Percentiles rank a stretch among this genome's conserved stretches.
These are phyloP conservation scores for Botrytis squamosa DNA, from an alignment of 2,329 filamentous ascomycete species.

Conservation along the genomic window DNA sequence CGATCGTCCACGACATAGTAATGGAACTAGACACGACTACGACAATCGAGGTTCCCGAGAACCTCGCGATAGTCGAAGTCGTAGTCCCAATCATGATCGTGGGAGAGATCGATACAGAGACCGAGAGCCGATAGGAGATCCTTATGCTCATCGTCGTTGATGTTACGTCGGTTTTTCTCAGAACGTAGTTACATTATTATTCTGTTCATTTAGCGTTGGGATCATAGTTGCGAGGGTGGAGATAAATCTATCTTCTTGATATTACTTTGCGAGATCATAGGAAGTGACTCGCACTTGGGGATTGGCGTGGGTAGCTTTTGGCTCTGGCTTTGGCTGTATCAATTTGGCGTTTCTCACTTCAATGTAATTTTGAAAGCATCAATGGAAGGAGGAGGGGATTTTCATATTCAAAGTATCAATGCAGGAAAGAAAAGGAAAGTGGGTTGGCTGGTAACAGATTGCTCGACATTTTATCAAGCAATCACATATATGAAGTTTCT, in stretches of 20 bases:
- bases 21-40: conserved; percentile 43
- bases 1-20: conserved; percentile 36
- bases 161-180: not conserved
- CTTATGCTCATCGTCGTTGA: conserved; percentile 21
- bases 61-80: conserved; percentile 40
- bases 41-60: conserved; percentile 43
- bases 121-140: conserved; percentile 32
- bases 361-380: not conserved
- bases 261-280: not conserved
- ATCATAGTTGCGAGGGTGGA: not conserved
- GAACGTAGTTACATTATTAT: not conserved
- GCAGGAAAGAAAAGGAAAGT: not conserved
- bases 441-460: not conserved
- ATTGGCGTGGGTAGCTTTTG: conserved; percentile 9
- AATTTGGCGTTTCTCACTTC: conserved; percentile 10
- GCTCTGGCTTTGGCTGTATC: conserved; percentile 8
- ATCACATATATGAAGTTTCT: not conserved
- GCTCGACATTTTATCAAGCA: not conserved
- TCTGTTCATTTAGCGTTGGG: conserved; percentile 18
- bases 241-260: not conserved
- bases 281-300: not conserved
- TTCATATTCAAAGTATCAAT: not conserved
- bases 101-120: conserved; percentile 47
- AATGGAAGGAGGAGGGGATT: conserved; percentile 2
- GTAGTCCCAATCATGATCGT: conserved; percentile 44